Evolutionary conservation across 2,329 filamentous ascomycete species (phyloP).

Genomic region (Botryosphaeria dothidea): DNA sequence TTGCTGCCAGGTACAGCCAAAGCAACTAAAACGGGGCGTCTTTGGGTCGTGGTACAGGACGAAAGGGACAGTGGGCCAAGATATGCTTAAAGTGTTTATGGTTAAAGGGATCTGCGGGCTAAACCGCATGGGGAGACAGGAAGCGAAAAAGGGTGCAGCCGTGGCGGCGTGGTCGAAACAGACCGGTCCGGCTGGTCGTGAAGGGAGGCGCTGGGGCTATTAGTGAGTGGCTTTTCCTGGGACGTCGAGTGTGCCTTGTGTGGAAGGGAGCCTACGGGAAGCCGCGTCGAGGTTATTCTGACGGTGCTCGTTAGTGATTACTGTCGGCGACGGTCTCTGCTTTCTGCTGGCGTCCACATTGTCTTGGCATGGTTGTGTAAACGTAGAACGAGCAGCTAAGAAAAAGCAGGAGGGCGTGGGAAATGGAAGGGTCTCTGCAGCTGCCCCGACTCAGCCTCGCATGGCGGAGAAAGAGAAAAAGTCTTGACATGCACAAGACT

Average conservation of each 20-base stretch:
- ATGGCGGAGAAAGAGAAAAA: not conserved
- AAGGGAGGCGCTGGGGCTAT: not conserved
- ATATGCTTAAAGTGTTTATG: constrained; percentile 12
- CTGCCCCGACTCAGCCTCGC: not conserved
- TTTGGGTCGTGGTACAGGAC: not conserved
- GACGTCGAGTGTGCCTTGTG: not conserved
- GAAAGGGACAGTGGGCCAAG: not conserved
- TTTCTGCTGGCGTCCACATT: not conserved
- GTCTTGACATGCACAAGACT: not conserved
- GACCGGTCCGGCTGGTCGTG: not conserved
- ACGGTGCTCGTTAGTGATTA: not conserved
- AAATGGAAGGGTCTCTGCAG: constrained; percentile 13
- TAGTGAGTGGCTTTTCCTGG: not conserved
- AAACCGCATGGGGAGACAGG: not conserved
- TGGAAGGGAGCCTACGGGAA: not conserved
- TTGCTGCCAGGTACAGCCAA: not conserved
- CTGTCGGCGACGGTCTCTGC: not conserved
- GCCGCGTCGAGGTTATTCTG: not conserved
- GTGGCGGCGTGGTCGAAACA: not conserved
- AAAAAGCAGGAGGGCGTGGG: not conserved
- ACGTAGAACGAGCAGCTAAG: not conserved
- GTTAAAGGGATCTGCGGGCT: constrained; percentile 5
- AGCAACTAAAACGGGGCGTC: not conserved
- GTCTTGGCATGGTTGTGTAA: not conserved
- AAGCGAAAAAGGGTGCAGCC: constrained; percentile 3